Base-by-base conservation (phyloP, 2,329 filamentous ascomycete genomes). In the Cladophialophora chaetospira region DNA sequence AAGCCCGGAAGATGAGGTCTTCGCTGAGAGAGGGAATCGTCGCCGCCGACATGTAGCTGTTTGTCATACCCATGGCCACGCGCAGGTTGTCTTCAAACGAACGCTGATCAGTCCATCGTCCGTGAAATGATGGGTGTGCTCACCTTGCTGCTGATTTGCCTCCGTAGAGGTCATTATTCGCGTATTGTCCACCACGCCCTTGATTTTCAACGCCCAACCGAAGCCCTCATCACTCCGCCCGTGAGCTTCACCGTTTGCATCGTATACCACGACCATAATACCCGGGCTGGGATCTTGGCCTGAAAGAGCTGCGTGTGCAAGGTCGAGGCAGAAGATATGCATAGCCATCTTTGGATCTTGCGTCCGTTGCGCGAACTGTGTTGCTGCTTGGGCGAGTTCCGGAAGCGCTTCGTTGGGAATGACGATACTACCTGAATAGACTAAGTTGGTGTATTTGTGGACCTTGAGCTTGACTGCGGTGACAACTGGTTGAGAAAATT, bases 11-110 rank as follows among this genome's bases (percentile, higher is more conserved):
- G 31, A 49, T 38, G 11, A 49, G 13, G 13, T 23, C 19, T n/a
- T 49, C 46, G 46, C 23, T 36, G 1, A 49, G 31, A 23, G 36
- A 5, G 2, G 46, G 46, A 35, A 49, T 38, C 1, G 46, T 49
- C 11, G 46, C 19, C 13, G 29, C 33, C 1, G 46, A 49, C 46
- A 49, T 49, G 19, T 33, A 49, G 21, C 46, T 49, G 46, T 49
- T 49, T 9, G 46, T 49, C 46, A 49, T 26, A 33, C 46, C 46
- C 46, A 49, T 49, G 31, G 46, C 46, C 29, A 38, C 19, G 31
- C 21, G 31, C 3, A 49, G 46, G 29, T 49, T 49, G 23, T 49
- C 46, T 49, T 17, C 11, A 9, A 11, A 15, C 13, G 26, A 10
- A n/a, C 15, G 31, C 9, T 2, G 6, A 8, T n/a, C n/a, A 25